Percentiles rank a stretch among this genome's conserved stretches.
Evolutionary conservation across 2,329 filamentous ascomycete genomes (phyloP).

Genomic region (Pleomassaria siparia): DNA sequence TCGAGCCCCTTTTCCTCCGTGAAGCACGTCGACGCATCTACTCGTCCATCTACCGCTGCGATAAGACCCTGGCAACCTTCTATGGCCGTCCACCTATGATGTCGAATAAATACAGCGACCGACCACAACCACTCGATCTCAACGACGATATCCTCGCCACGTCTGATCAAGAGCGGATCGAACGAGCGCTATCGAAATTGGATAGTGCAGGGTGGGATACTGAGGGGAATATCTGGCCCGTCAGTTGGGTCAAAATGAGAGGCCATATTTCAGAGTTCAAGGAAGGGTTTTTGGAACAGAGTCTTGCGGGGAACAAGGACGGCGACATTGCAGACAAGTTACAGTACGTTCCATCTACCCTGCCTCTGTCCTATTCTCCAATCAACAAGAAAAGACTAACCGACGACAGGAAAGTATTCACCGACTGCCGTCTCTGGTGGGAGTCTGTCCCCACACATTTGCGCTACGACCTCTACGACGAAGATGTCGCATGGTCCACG

Average conservation of each 20-base stretch:
- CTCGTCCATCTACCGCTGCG: constrained; percentile 30
- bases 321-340: constrained; percentile 31
- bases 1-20: constrained; percentile 35
- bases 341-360: constrained; percentile 20
- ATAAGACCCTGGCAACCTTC: constrained; percentile 38
- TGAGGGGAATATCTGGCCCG: constrained; percentile 26
- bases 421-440: constrained; percentile 31
- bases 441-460: constrained; percentile 31
- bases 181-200: constrained; percentile 28
- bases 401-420: constrained; percentile 25
- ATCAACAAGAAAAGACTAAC: not conserved
- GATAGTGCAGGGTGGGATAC: constrained; percentile 37
- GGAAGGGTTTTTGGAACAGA: constrained; percentile 35
- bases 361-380: no score
- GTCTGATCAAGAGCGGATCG: constrained; percentile 26
- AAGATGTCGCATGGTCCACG: constrained; percentile 32
- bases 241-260: constrained; percentile 31
- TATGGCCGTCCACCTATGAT: constrained; percentile 41
- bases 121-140: constrained; percentile 33
- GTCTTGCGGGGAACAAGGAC: constrained; percentile 34
- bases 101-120: constrained; percentile 35
- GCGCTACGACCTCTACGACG: constrained; percentile 38
- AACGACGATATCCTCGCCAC: constrained; percentile 29
- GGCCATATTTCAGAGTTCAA: constrained; percentile 31
- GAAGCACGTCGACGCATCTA: constrained; percentile 34